A percentile compares a stretch with the other conserved stretches of the same genome.
Evolutionary conservation across 176 grass and related monocot genomes (phyloP).

Genomic region (Carex myosuroides): DNA sequence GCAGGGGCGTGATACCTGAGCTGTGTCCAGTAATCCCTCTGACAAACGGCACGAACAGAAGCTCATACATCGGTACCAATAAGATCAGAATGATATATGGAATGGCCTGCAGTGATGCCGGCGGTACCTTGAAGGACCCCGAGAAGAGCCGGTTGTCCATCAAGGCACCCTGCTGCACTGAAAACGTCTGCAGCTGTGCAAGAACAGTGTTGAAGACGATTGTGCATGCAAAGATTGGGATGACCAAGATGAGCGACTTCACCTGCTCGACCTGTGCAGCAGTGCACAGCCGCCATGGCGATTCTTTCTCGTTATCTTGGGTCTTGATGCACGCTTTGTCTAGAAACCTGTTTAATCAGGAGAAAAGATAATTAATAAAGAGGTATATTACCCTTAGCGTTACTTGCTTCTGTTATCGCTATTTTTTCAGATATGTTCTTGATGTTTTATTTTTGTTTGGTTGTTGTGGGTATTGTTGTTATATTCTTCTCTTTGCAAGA

Average conservation of each 20-base stretch:
- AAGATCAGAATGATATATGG: constrained; percentile 53
- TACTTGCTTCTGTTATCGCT: background rate
- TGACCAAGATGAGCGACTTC: constrained; percentile 65
- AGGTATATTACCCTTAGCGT: background rate
- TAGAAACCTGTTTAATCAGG: constrained; percentile 36
- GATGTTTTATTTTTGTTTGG: background rate
- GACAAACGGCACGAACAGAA: constrained; percentile 43
- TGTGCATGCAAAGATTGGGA: constrained; percentile 80
- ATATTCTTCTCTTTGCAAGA: background rate
- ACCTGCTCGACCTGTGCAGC: constrained; percentile 66
- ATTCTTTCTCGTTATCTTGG: constrained; percentile 36
- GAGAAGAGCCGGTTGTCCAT: constrained; percentile 45
- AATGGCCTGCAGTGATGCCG: constrained; percentile 76
- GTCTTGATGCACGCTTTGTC: constrained; percentile 72
- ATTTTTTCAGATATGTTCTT: background rate
- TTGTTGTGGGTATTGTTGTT: background rate
- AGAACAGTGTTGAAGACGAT: constrained; percentile 93
- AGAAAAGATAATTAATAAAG: background rate
- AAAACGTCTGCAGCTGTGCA: constrained; percentile 81
- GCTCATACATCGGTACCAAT: constrained; percentile 65
- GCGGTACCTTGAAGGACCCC: constrained; percentile 45
- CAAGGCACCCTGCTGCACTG: constrained; percentile 63
- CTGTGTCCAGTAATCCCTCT: constrained; percentile 45
- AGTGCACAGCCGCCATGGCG: constrained; percentile 54
- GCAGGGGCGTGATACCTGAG: constrained; percentile 68